Conservation (phyloP, 2,329 filamentous ascomycete genomes). For the Hortaea sp. region DNA sequence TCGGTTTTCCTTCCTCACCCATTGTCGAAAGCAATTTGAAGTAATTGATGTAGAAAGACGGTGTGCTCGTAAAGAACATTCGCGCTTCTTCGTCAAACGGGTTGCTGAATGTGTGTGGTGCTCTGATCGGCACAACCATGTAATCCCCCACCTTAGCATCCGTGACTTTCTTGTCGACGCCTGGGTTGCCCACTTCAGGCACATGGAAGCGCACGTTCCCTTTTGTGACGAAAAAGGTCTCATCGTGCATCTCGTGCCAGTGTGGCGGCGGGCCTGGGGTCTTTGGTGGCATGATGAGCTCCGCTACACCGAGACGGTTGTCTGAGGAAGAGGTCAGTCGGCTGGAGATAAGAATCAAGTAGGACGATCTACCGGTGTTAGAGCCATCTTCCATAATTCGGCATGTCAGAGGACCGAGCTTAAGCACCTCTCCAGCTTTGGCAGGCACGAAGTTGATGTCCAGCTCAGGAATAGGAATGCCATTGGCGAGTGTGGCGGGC, state of each 20-base stretch:
- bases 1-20: conserved; percentile 33
- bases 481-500: conserved; percentile 7
- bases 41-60: conserved; percentile 48
- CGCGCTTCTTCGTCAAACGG: conserved; percentile 43
- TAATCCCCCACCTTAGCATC: conserved; percentile 45
- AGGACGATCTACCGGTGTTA: conserved; percentile 29
- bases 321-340: conserved; percentile 19
- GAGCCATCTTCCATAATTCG: conserved; percentile 44
- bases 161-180: conserved; percentile 28
- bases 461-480: conserved; percentile 29
- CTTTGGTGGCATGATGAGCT: conserved; percentile 40
- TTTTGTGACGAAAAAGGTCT: conserved; percentile 46
- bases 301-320: conserved; percentile 39
- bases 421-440: conserved; percentile 39
- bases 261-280: conserved; percentile 40
- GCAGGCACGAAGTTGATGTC: conserved; percentile 41
- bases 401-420: conserved; percentile 40
- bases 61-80: conserved; percentile 49
- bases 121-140: conserved; percentile 44
- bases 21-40: conserved; percentile 43
- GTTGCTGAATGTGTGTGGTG: conserved; percentile 48
- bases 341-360: not conserved
- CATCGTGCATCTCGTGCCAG: conserved; percentile 51
- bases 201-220: conserved; percentile 44
- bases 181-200: conserved; percentile 22